Evolutionary conservation across 2,329 filamentous ascomycete species (phyloP).

Genomic region (Hirsutella rhossiliensis): DNA sequence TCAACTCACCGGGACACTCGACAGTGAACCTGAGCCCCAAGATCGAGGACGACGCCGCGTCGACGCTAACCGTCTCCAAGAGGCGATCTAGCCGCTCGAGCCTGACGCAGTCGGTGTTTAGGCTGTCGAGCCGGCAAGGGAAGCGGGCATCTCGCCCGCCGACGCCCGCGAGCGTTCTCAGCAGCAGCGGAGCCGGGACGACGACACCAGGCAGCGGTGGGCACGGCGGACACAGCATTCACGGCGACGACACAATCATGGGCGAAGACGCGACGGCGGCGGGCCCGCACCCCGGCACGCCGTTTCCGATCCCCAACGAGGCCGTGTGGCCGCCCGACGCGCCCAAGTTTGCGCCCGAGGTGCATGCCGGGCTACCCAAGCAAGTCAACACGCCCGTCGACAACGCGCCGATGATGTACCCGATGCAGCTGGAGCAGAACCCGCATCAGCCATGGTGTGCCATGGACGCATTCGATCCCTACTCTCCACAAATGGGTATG

Average conservation of each 20-base stretch:
- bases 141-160: constrained; percentile 23
- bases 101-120: constrained; percentile 17
- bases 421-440: constrained; percentile 17
- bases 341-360: constrained; percentile 26
- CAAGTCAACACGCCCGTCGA: constrained; percentile 20
- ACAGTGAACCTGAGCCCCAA: constrained; percentile 11
- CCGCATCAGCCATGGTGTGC: constrained; percentile 13
- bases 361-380: constrained; percentile 12
- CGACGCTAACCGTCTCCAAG: constrained; percentile 15
- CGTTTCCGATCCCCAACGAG: constrained; percentile 26
- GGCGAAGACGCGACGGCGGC: constrained; percentile 18
- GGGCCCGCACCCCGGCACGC: constrained; percentile 28
- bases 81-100: constrained; percentile 14
- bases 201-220: neutral
- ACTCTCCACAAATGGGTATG: constrained; percentile 5
- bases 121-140: constrained; percentile 19
- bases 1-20: constrained; percentile 19
- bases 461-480: constrained; percentile 7
- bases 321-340: constrained; percentile 24
- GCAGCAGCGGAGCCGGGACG: constrained; percentile 4
- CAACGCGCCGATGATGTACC: constrained; percentile 16
- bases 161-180: constrained; percentile 15
- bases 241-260: constrained; percentile 17
- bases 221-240: neutral
- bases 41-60: constrained; percentile 14